Base-by-base conservation (phyloP, 192 early-diverging fungal species). In the Gonapodya prolifera region DNA sequence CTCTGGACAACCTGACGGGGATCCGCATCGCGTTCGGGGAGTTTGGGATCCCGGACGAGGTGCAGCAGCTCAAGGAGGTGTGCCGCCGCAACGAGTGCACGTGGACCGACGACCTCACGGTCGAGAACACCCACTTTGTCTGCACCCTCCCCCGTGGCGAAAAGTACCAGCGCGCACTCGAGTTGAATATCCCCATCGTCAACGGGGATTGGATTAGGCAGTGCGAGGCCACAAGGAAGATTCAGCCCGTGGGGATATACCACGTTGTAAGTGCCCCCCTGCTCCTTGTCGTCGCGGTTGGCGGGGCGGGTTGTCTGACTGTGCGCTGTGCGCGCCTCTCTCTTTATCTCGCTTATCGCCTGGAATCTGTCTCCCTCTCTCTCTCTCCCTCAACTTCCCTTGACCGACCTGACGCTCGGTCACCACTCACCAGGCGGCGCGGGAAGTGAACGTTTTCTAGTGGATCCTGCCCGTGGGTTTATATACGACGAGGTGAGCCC, bases 1-100 rank as follows among this genome's bases (percentile, higher is more conserved):
- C 92, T 34, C 85, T 99, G 83, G 96, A 98, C 69, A 98, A 99
- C 81, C 87, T 99, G 34, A 98, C 94, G n/a, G 98, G 98, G 23
- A 95, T 98, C 77, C 89, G 92, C 78, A 93, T 98, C 30, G 93
- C 93, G 80, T 99, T 99, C 87, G 98, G 98, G 34, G 87, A 86
- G 1, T 95, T 97, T 81, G 78, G 82, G 29, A 92, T 93, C 77
- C 91, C 92, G 35, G 85, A 86, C 13, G 94, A 93, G 30, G 82
- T 92, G 31, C 89, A 89, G 36, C 86, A 89, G 45, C 86, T 98
- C 77, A 92, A 94, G 79, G 89, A 87, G 34, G 79, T 91, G 0
- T 75, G 98, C 34, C 84, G 86, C 35, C 89, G 92, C 70, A 95
- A 98, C 77, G 94, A 94, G 35, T 96, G 95, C 34, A 89, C 82